Evolutionary conservation across 164 flowering plant species (phyloP), one percentile per base, ranked within the genome.

Genomic region (Akebia trifoliata): DNA sequence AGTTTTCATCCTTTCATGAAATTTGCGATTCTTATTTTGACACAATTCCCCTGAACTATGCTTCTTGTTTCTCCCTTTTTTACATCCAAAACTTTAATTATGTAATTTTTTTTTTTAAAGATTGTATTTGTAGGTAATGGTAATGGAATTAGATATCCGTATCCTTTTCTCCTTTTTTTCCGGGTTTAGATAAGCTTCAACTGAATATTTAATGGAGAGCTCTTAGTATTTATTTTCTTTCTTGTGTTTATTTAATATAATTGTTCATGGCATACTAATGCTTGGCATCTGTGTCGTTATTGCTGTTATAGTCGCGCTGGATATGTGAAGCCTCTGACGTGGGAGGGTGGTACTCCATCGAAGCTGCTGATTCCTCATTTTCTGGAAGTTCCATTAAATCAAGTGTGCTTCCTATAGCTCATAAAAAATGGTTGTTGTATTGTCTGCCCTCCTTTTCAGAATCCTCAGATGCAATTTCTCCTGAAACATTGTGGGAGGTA

Each of bases 401-500:
- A 40, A 68, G 68, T 38, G 42, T 55, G 28, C 58, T 52, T 59
- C 63, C 61, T 65, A 54, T 25, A 69, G 73, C 61, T 51, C 37
- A 50, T 63, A 75, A 62, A 72, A 80, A 72, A 73, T 79, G 90
- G 94, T 72, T 68, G 25, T 47, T 75, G 48, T 40, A 31, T 56
- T 78, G 81, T 63, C 74, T 74, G 59, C 69, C 77, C 17, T 64
- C 36, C 47, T 69, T 69, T 60, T 69, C 88, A 43, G 83, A 69
- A 54, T 43, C 64, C 34, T 74, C 60, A 29, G 72, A 70, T 26
- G 74, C 78, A 30, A 62, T 78, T 62, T 76, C 92, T 61, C 87
- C 92, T 54, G 89, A 86, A 67, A 80, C 76, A 30, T 69, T 93
- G 70, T 93, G 99, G 99, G 87, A 90, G 99, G 99, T 93, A 76